These are phyloP conservation scores for Bryoerythrophyllum caledonicum DNA, from an alignment of 225 moss, liverwort and hornwort species.

Conservation along the genomic window DNA sequence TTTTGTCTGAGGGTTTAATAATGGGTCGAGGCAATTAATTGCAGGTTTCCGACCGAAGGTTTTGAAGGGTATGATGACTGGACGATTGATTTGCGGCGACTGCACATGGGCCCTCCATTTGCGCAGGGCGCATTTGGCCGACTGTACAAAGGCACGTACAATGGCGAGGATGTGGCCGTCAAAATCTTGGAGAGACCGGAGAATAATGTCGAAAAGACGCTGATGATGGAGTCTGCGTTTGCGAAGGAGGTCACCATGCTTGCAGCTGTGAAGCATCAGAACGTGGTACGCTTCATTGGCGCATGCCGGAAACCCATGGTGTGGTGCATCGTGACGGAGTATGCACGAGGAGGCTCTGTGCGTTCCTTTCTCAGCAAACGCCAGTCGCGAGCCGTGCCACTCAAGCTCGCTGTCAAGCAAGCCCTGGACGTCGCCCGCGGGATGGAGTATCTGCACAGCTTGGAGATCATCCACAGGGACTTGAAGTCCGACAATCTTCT, in stretches of 20 bases:
- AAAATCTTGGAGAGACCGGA: slow-evolving; percentile 98
- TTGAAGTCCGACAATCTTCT: slow-evolving; percentile 96
- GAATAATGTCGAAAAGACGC: slow-evolving; percentile 79
- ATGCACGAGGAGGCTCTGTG: slow-evolving; percentile 93
- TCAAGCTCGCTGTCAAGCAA: slow-evolving; percentile 98
- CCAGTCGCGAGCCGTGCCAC: slow-evolving; percentile 82
- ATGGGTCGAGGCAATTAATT: too few species aligned
- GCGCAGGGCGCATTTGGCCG: slow-evolving; percentile 97
- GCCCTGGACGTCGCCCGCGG: slow-evolving; percentile 92
- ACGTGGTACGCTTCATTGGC: slow-evolving; percentile 96
- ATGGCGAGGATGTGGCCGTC: slow-evolving; percentile 90
- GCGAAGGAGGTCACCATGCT: slow-evolving; percentile 99
- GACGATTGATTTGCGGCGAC: slow-evolving; percentile 87
- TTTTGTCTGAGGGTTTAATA: too few species aligned
- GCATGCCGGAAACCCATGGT: slow-evolving; percentile 97
- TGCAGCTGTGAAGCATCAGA: slow-evolving; percentile 90
- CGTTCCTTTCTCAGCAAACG: slow-evolving; percentile 88
- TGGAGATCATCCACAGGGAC: slow-evolving; percentile 97
- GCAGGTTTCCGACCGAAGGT: slow-evolving; percentile 80
- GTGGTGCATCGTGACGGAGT: slow-evolving; percentile 99
- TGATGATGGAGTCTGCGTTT: slow-evolving; percentile 92
- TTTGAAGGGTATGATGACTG: slow-evolving; percentile 94
- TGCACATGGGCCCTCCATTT: slow-evolving; percentile 89
- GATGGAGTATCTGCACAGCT: slow-evolving; percentile 94
- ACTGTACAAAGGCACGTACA: slow-evolving; percentile 92